Evolutionary conservation across 75 land plant genomes (phyloP).

Genomic region (Selaginella moellendorffii): DNA sequence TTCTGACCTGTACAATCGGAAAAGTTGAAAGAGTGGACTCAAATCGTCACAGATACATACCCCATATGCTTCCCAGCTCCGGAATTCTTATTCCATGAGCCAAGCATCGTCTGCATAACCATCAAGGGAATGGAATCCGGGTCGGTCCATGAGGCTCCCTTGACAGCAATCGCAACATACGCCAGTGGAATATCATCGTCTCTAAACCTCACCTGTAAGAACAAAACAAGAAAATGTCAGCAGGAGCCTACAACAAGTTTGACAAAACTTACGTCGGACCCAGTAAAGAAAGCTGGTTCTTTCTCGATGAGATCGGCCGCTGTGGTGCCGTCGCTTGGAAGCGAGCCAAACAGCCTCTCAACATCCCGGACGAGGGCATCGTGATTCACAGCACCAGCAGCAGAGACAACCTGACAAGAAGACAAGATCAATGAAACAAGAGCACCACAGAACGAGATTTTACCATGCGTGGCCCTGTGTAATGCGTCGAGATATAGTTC

Average conservation of each 20-base stretch:
- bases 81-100: constrained; percentile 70
- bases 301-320: constrained; percentile 41
- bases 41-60: constrained; percentile 12
- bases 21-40: not conserved
- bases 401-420: constrained; percentile 41
- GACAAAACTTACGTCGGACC: constrained; percentile 44
- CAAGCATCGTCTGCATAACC: constrained; percentile 95
- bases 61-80: constrained; percentile 84
- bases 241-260: no score
- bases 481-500: constrained; percentile 71
- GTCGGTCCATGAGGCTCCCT: constrained; percentile 88
- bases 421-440: constrained; percentile 1
- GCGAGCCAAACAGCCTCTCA: constrained; percentile 39
- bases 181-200: constrained; percentile 88
- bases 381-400: constrained; percentile 69
- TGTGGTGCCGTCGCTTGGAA: constrained; percentile 52
- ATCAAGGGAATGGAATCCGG: constrained; percentile 90
- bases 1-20: constrained; percentile 41
- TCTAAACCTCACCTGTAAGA: constrained; percentile 58
- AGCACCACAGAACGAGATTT: not conserved
- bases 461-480: constrained; percentile 84
- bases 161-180: constrained; percentile 85
- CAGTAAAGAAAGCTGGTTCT: constrained; percentile 60
- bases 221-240: no score
- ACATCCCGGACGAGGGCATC: constrained; percentile 42